Conservation (phyloP, 2,329 filamentous ascomycete genomes). For the Arthrobotrys megalospora region DNA sequence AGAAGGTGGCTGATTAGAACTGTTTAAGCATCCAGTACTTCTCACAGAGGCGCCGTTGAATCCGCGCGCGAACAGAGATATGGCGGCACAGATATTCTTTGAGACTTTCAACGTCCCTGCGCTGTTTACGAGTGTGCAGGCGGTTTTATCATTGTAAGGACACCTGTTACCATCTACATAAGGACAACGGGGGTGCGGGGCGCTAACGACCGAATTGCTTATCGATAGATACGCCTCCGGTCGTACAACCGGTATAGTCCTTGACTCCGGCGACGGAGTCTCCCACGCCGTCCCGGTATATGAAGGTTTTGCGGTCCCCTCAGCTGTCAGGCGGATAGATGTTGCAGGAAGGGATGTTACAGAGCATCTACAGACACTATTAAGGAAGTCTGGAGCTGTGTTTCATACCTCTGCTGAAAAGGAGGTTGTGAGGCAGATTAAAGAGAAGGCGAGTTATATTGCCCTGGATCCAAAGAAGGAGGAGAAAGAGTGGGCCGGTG, state of each 20-base stretch:
- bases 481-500: slow-evolving; percentile 93
- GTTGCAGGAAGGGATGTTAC: slow-evolving; percentile 96
- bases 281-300: slow-evolving; percentile 98
- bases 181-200: background rate
- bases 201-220: slow-evolving; percentile 12
- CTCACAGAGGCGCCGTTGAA: slow-evolving; percentile 97
- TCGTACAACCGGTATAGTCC: slow-evolving; percentile 93
- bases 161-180: background rate
- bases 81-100: slow-evolving; percentile 95
- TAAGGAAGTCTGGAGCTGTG: slow-evolving; percentile 92
- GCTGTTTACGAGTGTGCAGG: slow-evolving; percentile 96
- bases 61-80: slow-evolving; percentile 94
- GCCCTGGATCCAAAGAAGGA: slow-evolving; percentile 91
- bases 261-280: slow-evolving; percentile 95
- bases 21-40: slow-evolving; percentile 85
- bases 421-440: slow-evolving; percentile 97
- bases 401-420: slow-evolving; percentile 99
- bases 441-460: slow-evolving; percentile 94
- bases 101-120: slow-evolving; percentile 99
- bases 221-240: slow-evolving; percentile 79
- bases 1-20: slow-evolving; percentile 49
- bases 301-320: slow-evolving; percentile 96
- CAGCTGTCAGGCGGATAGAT: slow-evolving; percentile 94
- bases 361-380: slow-evolving; percentile 89
- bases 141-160: slow-evolving; percentile 85